Conservation (phyloP, 106 monocot species). For the Narthecium ossifragum region DNA sequence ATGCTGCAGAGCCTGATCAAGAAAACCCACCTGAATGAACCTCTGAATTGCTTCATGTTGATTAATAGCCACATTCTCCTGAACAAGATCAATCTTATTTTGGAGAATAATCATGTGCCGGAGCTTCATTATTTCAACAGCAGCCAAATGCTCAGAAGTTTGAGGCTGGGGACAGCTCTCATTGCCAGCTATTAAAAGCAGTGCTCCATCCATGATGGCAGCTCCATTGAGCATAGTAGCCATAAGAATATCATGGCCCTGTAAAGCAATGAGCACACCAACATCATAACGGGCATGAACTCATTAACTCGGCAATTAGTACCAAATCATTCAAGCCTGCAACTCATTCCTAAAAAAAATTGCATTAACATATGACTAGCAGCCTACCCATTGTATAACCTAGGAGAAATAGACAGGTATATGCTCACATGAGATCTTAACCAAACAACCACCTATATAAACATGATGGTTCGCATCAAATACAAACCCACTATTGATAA, state of each 20-base stretch:
- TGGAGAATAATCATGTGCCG: conserved; percentile 87
- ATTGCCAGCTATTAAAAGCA: conserved; percentile 90
- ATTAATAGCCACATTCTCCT: conserved; percentile 92
- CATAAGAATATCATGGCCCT: conserved; percentile 99
- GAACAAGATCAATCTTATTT: conserved; percentile 96
- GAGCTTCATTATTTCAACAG: conserved; percentile 94
- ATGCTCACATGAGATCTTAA: too few relatives aligned
- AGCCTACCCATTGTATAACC: too few relatives aligned
- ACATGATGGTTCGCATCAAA: too few relatives aligned
- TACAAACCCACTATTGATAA: too few relatives aligned
- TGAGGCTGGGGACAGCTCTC: conserved; percentile 98
- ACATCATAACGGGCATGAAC: too few relatives aligned
- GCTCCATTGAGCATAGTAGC: conserved; percentile 99
- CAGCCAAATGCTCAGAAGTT: conserved; percentile 93
- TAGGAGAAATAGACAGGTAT: too few relatives aligned
- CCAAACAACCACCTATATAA: too few relatives aligned
- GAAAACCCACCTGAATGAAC: conserved; percentile 65
- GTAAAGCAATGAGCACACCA: conserved; percentile 4
- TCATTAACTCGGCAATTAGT: too few relatives aligned
- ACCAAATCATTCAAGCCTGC: too few relatives aligned
- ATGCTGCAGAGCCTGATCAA: background rate
- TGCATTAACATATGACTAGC: too few relatives aligned
- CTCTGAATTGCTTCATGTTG: conserved; percentile 89
- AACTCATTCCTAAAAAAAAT: too few relatives aligned
- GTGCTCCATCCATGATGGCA: conserved; percentile 96